These are phyloP conservation scores for Venturia asperata DNA, from an alignment of 2,329 filamentous ascomycete genomes.

Conservation along the genomic window DNA sequence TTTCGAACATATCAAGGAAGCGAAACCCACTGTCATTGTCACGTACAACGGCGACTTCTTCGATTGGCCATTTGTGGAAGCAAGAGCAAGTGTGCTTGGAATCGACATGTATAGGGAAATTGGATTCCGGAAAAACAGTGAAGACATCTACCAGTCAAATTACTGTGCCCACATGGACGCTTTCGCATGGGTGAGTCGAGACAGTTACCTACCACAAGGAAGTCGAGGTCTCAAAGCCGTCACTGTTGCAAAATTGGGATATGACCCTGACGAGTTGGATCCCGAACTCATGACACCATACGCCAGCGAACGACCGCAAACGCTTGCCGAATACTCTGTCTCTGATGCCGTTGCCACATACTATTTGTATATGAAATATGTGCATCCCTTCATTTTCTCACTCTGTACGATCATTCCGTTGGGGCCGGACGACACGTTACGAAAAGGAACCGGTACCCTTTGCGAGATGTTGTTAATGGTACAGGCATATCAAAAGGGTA, in stretches of 20 bases:
- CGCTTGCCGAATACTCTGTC: conserved; percentile 93
- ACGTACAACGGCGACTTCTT: conserved; percentile 99
- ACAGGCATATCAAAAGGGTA: conserved; percentile 85
- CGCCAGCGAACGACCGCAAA: conserved; percentile 84
- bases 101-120: conserved; percentile 99
- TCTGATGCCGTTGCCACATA: conserved; percentile 98
- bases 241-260: conserved; percentile 94
- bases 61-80: conserved; percentile 98
- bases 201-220: conserved; percentile 94
- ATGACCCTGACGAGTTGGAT: conserved; percentile 95
- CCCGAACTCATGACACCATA: conserved; percentile 92
- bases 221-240: conserved; percentile 96
- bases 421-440: conserved; percentile 81
- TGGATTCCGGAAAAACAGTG: conserved; percentile 87
- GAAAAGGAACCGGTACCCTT: conserved; percentile 96
- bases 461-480: conserved; percentile 99
- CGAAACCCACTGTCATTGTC: conserved; percentile 89
- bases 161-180: conserved; percentile 99
- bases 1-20: conserved; percentile 92
- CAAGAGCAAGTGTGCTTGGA: conserved; percentile 83
- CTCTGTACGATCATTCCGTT: conserved; percentile 93
- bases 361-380: conserved; percentile 99
- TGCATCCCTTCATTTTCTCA: conserved; percentile 99
- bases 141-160: conserved; percentile 93
- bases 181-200: conserved; percentile 97